Base-by-base conservation (phyloP, 306 rosid genomes). In the Notholithocarpus densiflorus region DNA sequence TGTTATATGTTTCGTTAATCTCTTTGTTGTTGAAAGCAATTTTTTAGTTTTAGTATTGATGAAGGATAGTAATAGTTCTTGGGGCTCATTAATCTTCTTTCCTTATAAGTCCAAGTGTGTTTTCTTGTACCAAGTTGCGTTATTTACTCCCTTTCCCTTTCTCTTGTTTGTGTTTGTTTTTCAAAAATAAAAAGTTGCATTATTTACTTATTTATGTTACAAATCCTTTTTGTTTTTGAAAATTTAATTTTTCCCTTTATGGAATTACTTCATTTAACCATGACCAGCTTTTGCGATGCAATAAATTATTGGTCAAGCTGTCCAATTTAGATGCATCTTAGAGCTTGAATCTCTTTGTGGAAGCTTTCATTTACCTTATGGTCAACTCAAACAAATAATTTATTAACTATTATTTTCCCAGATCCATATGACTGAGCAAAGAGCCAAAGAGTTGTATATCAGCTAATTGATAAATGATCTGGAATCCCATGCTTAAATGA, bases 331-430 rank as follows among this genome's bases (percentile, higher is more conserved):
- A 77, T 55, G 23, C 71, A 70, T 78, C 71, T 70, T 40, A 52
- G 57, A 68, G 26, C 3, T 45, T 24, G 45, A 56, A 14, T 65
- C 27, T 64, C 18, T 75, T 55, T 31, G 19, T 66, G 60, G 52
- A 65, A 12, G 21, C 51, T 66, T 66, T 74, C 71, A 34, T 64
- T 55, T 81, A 45, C 72, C 56, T 57, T 75, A 17, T 17, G 32
- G 23, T 48, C 29, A 31, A 53, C 29, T 40, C 71, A 65, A 64
- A n/a, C 31, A 7, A 45, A 4, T 73, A 34, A 21, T 5, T 10
- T 17, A 5, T 6, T 24, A 37, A 56, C 62, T 48, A 56, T 64
- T 9, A 64, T 73, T 40, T 73, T 79, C 78, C 29, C 3, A 9
- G 45, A 34, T 23, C 45, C 55, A 40, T 29, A 6, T 27, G 68